Base-by-base conservation (phyloP, 2,329 filamentous ascomycete genomes). In the Microsporum ferrugineum region DNA sequence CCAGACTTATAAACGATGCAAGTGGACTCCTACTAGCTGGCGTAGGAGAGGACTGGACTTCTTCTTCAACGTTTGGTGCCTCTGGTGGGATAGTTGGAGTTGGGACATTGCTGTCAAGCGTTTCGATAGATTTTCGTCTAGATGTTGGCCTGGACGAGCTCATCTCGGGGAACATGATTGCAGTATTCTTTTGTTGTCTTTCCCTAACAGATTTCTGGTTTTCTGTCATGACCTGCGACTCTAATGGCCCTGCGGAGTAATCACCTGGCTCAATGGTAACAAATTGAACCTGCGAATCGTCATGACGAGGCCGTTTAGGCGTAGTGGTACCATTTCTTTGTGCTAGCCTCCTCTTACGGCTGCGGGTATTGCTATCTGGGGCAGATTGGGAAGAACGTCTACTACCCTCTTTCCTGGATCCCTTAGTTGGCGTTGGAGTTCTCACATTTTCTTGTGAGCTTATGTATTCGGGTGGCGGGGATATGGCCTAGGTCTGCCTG, bases 201-300 rank as follows among this genome's bases (percentile, higher is more conserved):
- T 89, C 84, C 53, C 85, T 82, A 47, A 92, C 84, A 67, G 95
- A 89, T 68, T 81, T 86, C 71, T 95, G 90, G 49, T 84, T 82
- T 39, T 91, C 88, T 0, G 90, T 95, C 57, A 95, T 76, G 17
- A 85, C 74, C 66, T 94, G 89, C 0, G 88, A 89, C 61, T 89
- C 85, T 2, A 69, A 66, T 23, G 71, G 70, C 12, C 75, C 72
- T 3, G 79, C 74, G 2, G 80, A 75, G 0, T 79, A 77, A 0
- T 85, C 83, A 10, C 84, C 83, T 39, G 55, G 33, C 34, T 82
- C 80, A 55, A 92, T 86, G 0, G 84, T 76, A 2, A 86, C 83
- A 68, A 94, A 94, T 49, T 88, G 81, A 31, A 95, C 81, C 68
- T 95, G 90, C 0, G 89, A 95, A 72, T 95, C 82, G 64, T 95